Base-by-base conservation (phyloP, 495 filamentous ascomycete species). In the Talaromyces nanjingensis region DNA sequence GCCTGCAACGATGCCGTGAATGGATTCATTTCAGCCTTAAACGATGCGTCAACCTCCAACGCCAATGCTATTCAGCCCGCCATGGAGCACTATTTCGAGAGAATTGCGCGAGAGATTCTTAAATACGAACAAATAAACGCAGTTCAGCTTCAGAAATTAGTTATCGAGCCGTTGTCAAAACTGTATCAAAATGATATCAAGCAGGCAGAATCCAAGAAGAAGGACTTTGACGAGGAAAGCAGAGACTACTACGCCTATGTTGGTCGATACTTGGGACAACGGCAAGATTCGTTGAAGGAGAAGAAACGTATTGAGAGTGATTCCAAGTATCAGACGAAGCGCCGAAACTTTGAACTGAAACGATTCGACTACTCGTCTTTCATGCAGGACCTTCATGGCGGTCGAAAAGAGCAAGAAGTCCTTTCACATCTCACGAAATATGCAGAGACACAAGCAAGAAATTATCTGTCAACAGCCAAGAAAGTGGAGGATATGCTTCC, bases 301-400 rank as follows among this genome's bases (percentile, higher is more conserved):
- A 98, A 98, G 81, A 97, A 96, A 77, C 88, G 92, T 60, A 87
- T 82, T 16, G 91, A 99, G 67, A 97, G 91, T 70, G 94, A 99
- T 70, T 87, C 88, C 22, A 99, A 99, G 68, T 99, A 99, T 72
- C 93, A 99, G 73, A 86, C 83, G 2, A 97, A 97, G 72, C 87
- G 93, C 59, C 88, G 89, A 42, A 96, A 91, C 65, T 99, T 97
- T 67, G 94, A 99, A 75, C 79, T 99, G 45, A 97, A 92, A 76
- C 88, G 96, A 9, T 99, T 99, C 65, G 94, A 99, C 76, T 99
- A 99, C 74, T 97, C 92, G 18, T 96, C 92, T 11, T 99, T 98
- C 72, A 97, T 99, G 92, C 93, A 97, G 65, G 94, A 99, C 78
- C 81, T 99, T 11, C 94, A 97, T 68, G 94, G 94, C 25, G 94